phyloP scores from a whole-genome alignment of 345 rosid species.

The Durio zibethinus region DNA sequence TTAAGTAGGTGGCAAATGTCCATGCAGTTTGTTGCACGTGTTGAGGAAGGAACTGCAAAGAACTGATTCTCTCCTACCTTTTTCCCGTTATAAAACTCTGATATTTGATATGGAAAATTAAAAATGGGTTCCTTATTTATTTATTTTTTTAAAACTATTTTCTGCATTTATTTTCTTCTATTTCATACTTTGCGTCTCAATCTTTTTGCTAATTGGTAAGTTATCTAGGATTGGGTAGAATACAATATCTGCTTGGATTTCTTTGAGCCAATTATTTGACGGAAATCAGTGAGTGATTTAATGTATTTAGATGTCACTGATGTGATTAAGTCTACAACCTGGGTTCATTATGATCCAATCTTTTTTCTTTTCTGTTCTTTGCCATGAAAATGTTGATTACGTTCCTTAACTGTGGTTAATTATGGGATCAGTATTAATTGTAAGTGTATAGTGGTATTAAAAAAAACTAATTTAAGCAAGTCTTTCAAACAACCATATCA shows the following conservation, averaged over 20 bases:
- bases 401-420: neutral
- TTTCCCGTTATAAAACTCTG: neutral
- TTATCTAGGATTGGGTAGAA: neutral
- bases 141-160: neutral
- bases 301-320: neutral
- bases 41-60: neutral
- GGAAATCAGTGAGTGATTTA: neutral
- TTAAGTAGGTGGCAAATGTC: neutral
- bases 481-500: neutral
- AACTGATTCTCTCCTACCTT: neutral
- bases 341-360: neutral
- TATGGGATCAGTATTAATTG: neutral
- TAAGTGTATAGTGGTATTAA: neutral
- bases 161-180: neutral
- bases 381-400: neutral
- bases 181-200: neutral
- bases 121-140: neutral
- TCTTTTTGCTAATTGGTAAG: neutral
- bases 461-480: neutral
- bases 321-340: neutral
- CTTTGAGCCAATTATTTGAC: neutral
- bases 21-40: neutral
- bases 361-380: neutral
- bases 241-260: neutral
- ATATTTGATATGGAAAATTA: neutral